Evolutionary conservation across 2,329 filamentous ascomycete species (phyloP).

Genomic region (Aspergillus terreus): DNA sequence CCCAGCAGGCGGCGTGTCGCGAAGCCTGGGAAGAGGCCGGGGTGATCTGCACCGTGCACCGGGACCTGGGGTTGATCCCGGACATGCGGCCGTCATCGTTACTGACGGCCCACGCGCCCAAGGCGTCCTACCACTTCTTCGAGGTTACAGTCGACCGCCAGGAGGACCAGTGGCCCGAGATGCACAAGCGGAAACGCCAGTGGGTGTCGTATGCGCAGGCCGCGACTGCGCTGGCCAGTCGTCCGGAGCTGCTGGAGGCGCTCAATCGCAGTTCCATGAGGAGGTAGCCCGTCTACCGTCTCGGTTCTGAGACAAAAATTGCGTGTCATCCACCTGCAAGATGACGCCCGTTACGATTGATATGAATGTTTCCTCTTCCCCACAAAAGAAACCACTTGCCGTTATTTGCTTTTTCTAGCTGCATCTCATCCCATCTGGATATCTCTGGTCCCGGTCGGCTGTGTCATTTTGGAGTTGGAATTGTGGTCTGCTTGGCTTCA

Average conservation of each 20-base stretch:
- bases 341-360: constrained; percentile 18
- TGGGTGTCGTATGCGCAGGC: constrained; percentile 89
- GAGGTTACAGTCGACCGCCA: constrained; percentile 85
- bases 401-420: neutral
- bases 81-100: constrained; percentile 65
- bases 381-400: constrained; percentile 1
- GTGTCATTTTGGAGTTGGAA: constrained; percentile 15
- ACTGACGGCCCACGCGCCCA: constrained; percentile 60
- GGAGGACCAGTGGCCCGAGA: constrained; percentile 87
- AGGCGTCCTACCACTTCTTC: constrained; percentile 58
- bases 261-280: constrained; percentile 75
- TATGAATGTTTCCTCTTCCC: constrained; percentile 14
- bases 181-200: constrained; percentile 80
- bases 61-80: constrained; percentile 79
- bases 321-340: no score
- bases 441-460: constrained; percentile 13
- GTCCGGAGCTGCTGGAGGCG: constrained; percentile 86
- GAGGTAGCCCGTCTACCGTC: constrained; percentile 26
- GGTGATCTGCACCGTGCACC: constrained; percentile 77
- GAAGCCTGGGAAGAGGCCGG: constrained; percentile 99
- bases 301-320: neutral
- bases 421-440: neutral
- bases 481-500: constrained; percentile 14
- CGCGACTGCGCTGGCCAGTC: constrained; percentile 67
- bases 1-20: constrained; percentile 75